Evolutionary conservation across 2,329 filamentous ascomycete genomes (phyloP).

Genomic region (Alternaria rosae): DNA sequence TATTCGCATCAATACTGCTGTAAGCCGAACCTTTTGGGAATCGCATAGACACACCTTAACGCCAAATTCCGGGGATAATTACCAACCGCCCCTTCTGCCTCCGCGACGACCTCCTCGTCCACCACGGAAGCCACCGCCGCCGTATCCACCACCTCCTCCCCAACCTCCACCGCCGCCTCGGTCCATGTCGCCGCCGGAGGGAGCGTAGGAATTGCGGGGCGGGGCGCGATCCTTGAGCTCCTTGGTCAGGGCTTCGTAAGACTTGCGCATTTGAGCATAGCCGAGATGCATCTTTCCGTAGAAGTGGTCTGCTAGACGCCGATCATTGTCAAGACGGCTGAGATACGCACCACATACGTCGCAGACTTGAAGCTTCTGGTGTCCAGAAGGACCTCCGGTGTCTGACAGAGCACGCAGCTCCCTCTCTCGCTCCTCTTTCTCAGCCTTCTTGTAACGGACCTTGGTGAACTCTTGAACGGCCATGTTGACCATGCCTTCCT

Average conservation of each 20-base stretch:
- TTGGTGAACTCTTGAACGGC: conserved; percentile 90
- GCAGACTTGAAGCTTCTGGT: conserved; percentile 98
- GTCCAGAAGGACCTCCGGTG: conserved; percentile 88
- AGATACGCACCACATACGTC: conserved; percentile 98
- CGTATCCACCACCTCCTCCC: conserved; percentile 27
- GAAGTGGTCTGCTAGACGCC: conserved; percentile 93
- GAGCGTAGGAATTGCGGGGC: conserved; percentile 55
- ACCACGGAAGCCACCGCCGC: conserved; percentile 38
- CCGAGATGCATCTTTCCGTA: conserved; percentile 99
- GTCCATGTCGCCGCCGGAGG: conserved; percentile 32
- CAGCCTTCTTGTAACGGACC: conserved; percentile 78
- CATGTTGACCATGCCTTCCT: conserved; percentile 78
- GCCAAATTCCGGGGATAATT: conserved; percentile 32
- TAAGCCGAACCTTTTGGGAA: conserved; percentile 44
- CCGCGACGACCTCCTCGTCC: conserved; percentile 27
- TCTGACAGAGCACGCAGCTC: conserved; percentile 91
- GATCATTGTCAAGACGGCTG: conserved; percentile 89
- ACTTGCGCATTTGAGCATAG: conserved; percentile 97
- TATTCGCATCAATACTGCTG: conserved; percentile 35
- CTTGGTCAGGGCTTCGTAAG: conserved; percentile 83
- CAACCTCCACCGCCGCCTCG: conserved; percentile 37
- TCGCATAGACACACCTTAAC: conserved; percentile 49
- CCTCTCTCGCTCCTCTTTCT: conserved; percentile 83
- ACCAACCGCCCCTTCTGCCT: conserved; percentile 42
- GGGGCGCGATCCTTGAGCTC: conserved; percentile 79